Base-by-base conservation (phyloP, 164 flowering plant genomes). In the Amborella trichopoda region DNA sequence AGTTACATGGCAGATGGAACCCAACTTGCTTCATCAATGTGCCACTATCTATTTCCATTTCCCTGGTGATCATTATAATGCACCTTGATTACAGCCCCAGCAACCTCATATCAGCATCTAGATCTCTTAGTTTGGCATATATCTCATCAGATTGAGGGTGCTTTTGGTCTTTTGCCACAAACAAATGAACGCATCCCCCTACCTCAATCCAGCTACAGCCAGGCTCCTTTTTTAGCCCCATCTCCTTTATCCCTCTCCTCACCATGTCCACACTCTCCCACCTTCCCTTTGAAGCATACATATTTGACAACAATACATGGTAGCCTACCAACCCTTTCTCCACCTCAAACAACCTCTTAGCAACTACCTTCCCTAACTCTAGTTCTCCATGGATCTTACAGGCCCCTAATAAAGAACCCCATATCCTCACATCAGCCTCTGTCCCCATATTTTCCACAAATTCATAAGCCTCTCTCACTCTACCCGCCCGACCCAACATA, bases 361-460 rank as follows among this genome's bases (percentile, higher is more conserved):
- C 74, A 47, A 81, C 71, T 43, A 64, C 12, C 58, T 74, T 76
- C 24, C 79, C 91, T 59, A 85, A 56, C 44, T 84, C 81, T 46
- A 62, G 60, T 23, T 82, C 48, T 50, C 69, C 56, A 51, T 91
- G 91, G 48, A 71, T 61, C 64, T 67, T 77, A 61, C 96, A 87
- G 21, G 95, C 83, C 2, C 68, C 78, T 28, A 91, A 81, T 48
- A 87, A 75, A 34, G 99, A 72, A 24, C 99, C 99, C 96, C 93
- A 91, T 20, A 81, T 68, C 56, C 73, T 69, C 18, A 78, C 40
- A 18, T 14, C 23, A 14, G 9, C 23, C 42, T 77, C 73, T 41
- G 68, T 71, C 6, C 78, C 86, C 53, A 87, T 55, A 51, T 46
- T 49, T 38, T 59, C 47, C 38, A 70, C 75, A 58, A 82, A 78